Evolutionary conservation across 768 basidiomycete species (phyloP), one percentile per base, ranked within the genome.

Genomic region (Mycena kentingensis): DNA sequence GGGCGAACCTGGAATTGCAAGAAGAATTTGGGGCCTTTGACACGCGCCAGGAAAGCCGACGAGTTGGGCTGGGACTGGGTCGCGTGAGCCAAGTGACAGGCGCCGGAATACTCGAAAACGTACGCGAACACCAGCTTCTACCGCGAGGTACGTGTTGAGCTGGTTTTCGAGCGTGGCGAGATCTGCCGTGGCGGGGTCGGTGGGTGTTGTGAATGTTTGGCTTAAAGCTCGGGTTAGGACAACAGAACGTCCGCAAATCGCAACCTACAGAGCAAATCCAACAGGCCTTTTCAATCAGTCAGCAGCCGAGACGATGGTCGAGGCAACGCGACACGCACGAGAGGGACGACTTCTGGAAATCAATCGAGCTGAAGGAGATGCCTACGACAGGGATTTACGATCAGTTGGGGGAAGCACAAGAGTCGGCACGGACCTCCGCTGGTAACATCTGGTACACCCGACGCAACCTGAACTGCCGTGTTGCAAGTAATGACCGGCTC

Each of bases 11-110:
- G 67, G 60, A 68, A 68, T 38, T 68, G 65, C 27, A 68, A 51
- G 56, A 68, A 68, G 55, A 67, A 67, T 35, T 68, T 64, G 12
- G 65, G 64, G 21, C 65, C 67, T 49, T 68, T 67, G n/a, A 68
- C 55, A 31, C 57, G 56, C 5, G 49, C 58, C 19, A 67, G 62
- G 3, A 65, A 52, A 26, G 60, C 57, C 3, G 55, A 51, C 8
- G 61, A 58, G 37, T 58, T 52, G 12, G 65, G 63, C 46, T 66
- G 64, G 11, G 66, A 65, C 62, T 67, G 37, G 15, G 27, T n/a
- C 26, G 22, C 16, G 32, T 38, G 11, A 51, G 37, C n/a, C 43
- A 18, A 4, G 12, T 46, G 11, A 6, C 31, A 27, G 15, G 26
- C 24, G 4, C 15, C n/a, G 34, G 13, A 13, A n/a, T 11, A 7